Evolutionary conservation across 768 basidiomycete genomes (phyloP).

Genomic region (Mycena rosella): DNA sequence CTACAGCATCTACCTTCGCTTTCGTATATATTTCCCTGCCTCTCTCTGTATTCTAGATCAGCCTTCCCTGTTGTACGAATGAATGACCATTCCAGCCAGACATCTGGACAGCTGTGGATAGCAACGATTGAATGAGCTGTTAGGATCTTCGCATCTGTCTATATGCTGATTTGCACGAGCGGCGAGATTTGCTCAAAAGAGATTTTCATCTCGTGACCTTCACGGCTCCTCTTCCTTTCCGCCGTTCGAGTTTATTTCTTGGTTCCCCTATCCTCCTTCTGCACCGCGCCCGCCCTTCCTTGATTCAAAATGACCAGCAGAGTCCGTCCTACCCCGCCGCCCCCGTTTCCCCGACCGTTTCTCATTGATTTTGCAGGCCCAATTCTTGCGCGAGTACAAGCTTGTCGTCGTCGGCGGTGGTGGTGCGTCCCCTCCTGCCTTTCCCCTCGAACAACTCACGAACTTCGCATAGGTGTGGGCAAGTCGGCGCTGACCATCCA

Average conservation of each 20-base stretch:
- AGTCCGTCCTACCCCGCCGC: background rate
- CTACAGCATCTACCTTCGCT: background rate
- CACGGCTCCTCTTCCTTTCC: background rate
- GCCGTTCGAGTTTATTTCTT: slow-evolving; percentile 21
- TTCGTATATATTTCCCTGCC: background rate
- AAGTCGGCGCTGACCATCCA: slow-evolving; percentile 98
- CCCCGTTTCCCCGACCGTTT: background rate
- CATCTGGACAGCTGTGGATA: too few species aligned
- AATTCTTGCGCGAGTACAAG: slow-evolving; percentile 44
- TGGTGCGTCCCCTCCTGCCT: slow-evolving; percentile 54
- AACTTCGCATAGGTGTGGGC: slow-evolving; percentile 49
- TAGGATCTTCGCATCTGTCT: slow-evolving; percentile 14
- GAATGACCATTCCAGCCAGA: background rate
- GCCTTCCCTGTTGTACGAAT: slow-evolving; percentile 16
- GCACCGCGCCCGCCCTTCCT: slow-evolving; percentile 1
- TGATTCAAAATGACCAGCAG: slow-evolving; percentile 28
- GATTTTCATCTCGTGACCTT: background rate
- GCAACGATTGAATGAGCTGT: slow-evolving; percentile 13
- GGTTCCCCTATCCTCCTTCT: slow-evolving; percentile 29
- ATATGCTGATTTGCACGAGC: background rate
- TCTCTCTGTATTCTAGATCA: slow-evolving; percentile 24
- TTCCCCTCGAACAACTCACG: background rate
- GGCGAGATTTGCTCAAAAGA: too few species aligned
- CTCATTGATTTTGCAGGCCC: background rate
- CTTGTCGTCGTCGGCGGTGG: slow-evolving; percentile 85